phyloP scores from a whole-genome alignment of 805 yeast genomes.

The Saccharomycopsis capsularis region DNA sequence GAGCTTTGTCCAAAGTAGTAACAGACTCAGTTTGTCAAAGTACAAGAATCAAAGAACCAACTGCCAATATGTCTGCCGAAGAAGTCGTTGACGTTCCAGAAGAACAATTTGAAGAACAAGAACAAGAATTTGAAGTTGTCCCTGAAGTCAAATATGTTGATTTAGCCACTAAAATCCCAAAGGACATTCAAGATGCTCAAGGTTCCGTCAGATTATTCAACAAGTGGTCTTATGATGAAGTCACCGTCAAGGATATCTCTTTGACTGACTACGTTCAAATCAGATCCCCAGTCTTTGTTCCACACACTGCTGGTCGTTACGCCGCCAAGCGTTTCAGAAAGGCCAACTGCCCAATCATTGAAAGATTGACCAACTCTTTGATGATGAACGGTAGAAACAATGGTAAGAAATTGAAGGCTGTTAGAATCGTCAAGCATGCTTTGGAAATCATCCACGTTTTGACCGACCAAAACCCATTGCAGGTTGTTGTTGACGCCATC shows the following conservation, averaged over 20 bases:
- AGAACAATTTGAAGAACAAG: slow-evolving; percentile 39
- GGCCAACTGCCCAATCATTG: slow-evolving; percentile 99
- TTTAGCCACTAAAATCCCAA: slow-evolving; percentile 95
- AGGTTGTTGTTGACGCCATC: slow-evolving; percentile 97
- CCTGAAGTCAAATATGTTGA: slow-evolving; percentile 78
- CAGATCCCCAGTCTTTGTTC: slow-evolving; percentile 93
- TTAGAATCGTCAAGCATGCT: slow-evolving; percentile 99
- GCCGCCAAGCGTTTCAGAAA: slow-evolving; percentile 99
- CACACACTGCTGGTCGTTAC: slow-evolving; percentile 99
- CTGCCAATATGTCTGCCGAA: slow-evolving; percentile 69
- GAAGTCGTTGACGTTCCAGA: slow-evolving; percentile 46
- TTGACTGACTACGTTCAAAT: slow-evolving; percentile 97
- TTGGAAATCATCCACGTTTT: slow-evolving; percentile 94
- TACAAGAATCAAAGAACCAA: no score
- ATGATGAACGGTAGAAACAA: slow-evolving; percentile 99
- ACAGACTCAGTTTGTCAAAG: no score
- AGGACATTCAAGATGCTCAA: slow-evolving; percentile 92
- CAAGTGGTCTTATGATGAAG: slow-evolving; percentile 99
- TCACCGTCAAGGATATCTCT: slow-evolving; percentile 96
- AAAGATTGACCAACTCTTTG: slow-evolving; percentile 98
- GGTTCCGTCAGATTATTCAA: slow-evolving; percentile 96
- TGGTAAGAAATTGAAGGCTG: slow-evolving; percentile 99
- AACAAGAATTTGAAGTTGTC: slow-evolving; percentile 64
- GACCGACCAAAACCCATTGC: slow-evolving; percentile 99
- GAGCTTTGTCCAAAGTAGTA: no score